Conservation (phyloP, 192 early-diverging fungal genomes). For the Coemansia sp. region DNA sequence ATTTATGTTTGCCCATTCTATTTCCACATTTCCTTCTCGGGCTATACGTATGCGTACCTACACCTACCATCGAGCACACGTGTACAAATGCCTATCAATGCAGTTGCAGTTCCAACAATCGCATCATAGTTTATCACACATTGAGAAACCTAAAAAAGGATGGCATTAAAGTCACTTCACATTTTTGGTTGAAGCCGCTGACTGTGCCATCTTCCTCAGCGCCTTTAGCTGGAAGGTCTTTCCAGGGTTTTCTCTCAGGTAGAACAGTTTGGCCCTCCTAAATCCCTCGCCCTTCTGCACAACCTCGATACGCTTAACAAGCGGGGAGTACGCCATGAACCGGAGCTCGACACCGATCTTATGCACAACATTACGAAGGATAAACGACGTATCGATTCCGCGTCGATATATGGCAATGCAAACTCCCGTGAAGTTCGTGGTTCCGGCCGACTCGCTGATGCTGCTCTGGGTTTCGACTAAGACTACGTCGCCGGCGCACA, state of each 20-base stretch:
- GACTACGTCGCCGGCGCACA: constrained; percentile 63
- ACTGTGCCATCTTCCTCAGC: constrained; percentile 37
- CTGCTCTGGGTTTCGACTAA: constrained; percentile 69
- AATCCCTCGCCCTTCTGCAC: constrained; percentile 61
- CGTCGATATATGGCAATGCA: constrained; percentile 71
- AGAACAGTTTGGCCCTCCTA: constrained; percentile 75
- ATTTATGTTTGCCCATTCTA: too few species aligned
- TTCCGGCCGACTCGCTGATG: constrained; percentile 46
- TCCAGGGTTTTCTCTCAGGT: constrained; percentile 74
- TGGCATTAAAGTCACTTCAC: constrained; percentile 4
- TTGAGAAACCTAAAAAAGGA: neutral
- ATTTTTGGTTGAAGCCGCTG: constrained; percentile 18
- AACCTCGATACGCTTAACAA: constrained; percentile 72
- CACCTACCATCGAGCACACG: neutral
- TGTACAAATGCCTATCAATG: neutral
- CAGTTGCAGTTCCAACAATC: neutral
- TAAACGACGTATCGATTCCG: constrained; percentile 74
- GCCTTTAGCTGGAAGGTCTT: constrained; percentile 63
- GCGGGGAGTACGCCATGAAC: constrained; percentile 72
- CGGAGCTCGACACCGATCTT: constrained; percentile 76
- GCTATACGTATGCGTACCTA: too few species aligned
- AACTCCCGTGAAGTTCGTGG: constrained; percentile 69
- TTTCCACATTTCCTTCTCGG: too few species aligned
- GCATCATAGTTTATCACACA: neutral
- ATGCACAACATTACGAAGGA: constrained; percentile 72